Base-by-base conservation (phyloP, 441 rosid species). In the Populus hybrid region DNA sequence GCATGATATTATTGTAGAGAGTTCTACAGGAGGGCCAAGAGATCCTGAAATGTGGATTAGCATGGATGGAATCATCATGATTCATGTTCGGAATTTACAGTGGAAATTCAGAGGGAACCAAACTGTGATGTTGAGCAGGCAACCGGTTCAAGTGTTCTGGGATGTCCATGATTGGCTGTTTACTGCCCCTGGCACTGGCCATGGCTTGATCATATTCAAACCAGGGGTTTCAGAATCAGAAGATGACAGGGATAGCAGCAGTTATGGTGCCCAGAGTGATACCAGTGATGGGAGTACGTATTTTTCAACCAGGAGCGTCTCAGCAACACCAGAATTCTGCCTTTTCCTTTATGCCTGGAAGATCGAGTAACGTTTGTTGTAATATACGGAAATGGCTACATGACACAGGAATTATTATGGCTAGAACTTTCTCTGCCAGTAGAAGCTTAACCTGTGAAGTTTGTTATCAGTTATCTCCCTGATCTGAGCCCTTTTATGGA, bases 61-160 rank as follows among this genome's bases (percentile, higher is more conserved):
- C 82, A 80, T 80, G 42, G 83, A 80, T 36, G 83, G 85, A 40
- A 66, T 80, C 11, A 81, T 80, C 46, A 65, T 83, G 74, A 78
- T 80, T 64, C 85, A 83, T 21, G 80, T 83, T 9, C 75, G 61
- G 80, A 80, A 83, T 19, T 73, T 80, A 81, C 83, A 83, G 63
- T 83, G 85, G 85, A 83, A 83, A 78, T 83, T 83, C 75, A 75
- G 85, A 69, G 85, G 85, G 70, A 80, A 83, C 40, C 78, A 83
- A 50, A 78, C 83, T 12, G 83, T 83, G 61, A 69, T 70, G 50
- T 78, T 80, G 28, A 80, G 80, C 40, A 80, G 72, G 16, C 85
- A 80, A 65, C 83, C 79, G 2, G 75, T 83, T 7, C 82, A 80
- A 38, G 79, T 83, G 46, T 78, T 78, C 64, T 83, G 85, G 85